Base-by-base conservation (phyloP, 192 early-diverging fungal species). In the Podila epicladia region DNA sequence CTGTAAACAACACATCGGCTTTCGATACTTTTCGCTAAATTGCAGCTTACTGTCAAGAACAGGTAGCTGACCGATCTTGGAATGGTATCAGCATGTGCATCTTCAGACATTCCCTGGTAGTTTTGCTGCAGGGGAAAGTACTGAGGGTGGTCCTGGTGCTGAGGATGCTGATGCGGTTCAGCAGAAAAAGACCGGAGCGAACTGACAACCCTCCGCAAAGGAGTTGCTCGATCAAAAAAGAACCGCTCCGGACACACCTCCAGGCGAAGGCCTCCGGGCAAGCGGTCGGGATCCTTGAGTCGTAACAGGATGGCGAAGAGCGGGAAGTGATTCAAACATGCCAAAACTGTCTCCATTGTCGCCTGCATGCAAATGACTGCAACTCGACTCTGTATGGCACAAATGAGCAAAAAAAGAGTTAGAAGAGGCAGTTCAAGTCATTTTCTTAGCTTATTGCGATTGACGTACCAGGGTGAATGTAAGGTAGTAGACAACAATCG, bases 271-370 rank as follows among this genome's bases (percentile, higher is more conserved):
- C 86, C 90, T 89, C 95, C 95, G 35, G 98, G 96, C 41, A 99
- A 83, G 69, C 95, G 85, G 38, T 85, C 90, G 9, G 96, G 94
- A 73, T 98, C 95, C 67, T 95, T 95, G 33, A 97, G 58, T 29
- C 97, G 87, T 37, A 97, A 71, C 87, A 96, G 90, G n/a, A 98
- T 85, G 32, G 95, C 96, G 87, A 98, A 98, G 13, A 98, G 82
- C 17, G 98, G 98, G 74, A 97, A 98, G 75, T 99, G 98, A 75
- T 99, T 99, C 28, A 99, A 83, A 57, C 97, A 89, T 0, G 94
- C 96, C 20, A 99, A 82, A 5, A 94, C 26, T 13, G 96, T 94
- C 78, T 99, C 96, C 82, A 95, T 83, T 4, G 90, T 75, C 1
- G 92, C 95, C 73, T 97, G 95, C 4, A 94, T 85, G 65, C 91